Conservation (phyloP, 140 eudicot species). For the Ambrosia hybrid region DNA sequence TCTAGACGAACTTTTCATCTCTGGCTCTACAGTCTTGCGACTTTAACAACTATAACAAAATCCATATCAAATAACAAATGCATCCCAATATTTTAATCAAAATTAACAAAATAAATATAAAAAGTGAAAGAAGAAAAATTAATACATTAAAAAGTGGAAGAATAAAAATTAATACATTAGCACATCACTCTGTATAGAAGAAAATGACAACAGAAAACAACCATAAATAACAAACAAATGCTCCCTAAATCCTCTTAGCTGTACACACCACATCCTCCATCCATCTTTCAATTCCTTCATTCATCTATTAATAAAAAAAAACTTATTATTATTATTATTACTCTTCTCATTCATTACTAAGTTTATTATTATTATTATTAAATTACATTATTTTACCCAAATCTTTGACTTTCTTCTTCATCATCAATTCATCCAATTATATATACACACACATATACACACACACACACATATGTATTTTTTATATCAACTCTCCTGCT, state of each 20-base stretch:
- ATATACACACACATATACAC: background rate
- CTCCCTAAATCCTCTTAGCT: conserved; percentile 21
- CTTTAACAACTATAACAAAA: too few relatives aligned
- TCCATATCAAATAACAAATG: too few relatives aligned
- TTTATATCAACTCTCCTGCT: conserved; percentile 24
- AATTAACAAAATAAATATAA: background rate
- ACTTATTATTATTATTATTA: too few relatives aligned
- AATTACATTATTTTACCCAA: conserved; percentile 5
- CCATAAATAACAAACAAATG: conserved; percentile 4
- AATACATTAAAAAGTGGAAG: background rate
- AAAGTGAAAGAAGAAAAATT: background rate
- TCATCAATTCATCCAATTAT: conserved; percentile 22
- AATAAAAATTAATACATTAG: too few relatives aligned
- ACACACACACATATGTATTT: background rate
- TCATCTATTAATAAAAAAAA: too few relatives aligned
- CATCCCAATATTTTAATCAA: background rate
- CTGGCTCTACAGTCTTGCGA: background rate
- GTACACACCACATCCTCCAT: conserved; percentile 10
- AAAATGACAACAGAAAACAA: conserved; percentile 35
- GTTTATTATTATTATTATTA: background rate
- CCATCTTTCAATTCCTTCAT: background rate
- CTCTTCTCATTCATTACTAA: too few relatives aligned
- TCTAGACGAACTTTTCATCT: too few relatives aligned
- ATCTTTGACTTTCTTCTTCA: conserved; percentile 35
- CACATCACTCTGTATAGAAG: conserved; percentile 21